These are phyloP conservation scores for Amoebophrya sp. DNA, from an alignment of 169 alveolate species.

Conservation along the genomic window DNA sequence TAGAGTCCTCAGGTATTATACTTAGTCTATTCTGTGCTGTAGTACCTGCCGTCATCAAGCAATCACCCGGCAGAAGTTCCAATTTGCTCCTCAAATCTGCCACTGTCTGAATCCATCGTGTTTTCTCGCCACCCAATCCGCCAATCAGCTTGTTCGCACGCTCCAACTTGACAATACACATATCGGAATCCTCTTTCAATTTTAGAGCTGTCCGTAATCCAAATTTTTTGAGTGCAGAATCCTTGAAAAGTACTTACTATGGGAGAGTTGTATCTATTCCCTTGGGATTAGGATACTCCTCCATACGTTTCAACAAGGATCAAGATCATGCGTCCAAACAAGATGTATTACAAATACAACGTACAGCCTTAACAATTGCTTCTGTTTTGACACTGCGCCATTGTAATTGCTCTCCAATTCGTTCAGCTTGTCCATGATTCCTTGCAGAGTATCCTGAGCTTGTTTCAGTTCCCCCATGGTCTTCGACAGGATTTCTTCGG, in stretches of 20 bases:
- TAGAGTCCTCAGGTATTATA: no score
- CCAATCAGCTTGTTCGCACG: constrained; percentile 81
- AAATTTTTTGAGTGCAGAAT: no score
- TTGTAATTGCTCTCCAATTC: constrained; percentile 74
- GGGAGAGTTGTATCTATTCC: no score
- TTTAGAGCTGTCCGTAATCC: no score
- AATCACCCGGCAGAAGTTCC: constrained; percentile 46
- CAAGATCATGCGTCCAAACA: no score
- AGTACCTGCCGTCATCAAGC: constrained; percentile 39
- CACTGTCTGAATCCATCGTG: constrained; percentile 72
- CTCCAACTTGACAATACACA: constrained; percentile 75
- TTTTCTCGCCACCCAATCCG: constrained; percentile 81
- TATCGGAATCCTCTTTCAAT: constrained; percentile 63
- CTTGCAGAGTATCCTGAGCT: constrained; percentile 67
- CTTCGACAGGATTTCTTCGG: constrained; percentile 73
- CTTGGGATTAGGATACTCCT: no score
- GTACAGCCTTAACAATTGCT: constrained; percentile 40
- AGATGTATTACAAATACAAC: not conserved
- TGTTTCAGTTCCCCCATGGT: constrained; percentile 65
- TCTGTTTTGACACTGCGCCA: constrained; percentile 73
- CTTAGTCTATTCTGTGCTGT: not conserved
- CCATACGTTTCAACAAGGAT: no score
- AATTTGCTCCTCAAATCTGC: constrained; percentile 41
- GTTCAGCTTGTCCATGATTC: constrained; percentile 73
- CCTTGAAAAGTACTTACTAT: no score